A percentile compares a stretch with the other conserved stretches of the same genome.
Conservation (phyloP, 371 early-diverging fungal genomes). For the Basidiobolus meristosporus region DNA sequence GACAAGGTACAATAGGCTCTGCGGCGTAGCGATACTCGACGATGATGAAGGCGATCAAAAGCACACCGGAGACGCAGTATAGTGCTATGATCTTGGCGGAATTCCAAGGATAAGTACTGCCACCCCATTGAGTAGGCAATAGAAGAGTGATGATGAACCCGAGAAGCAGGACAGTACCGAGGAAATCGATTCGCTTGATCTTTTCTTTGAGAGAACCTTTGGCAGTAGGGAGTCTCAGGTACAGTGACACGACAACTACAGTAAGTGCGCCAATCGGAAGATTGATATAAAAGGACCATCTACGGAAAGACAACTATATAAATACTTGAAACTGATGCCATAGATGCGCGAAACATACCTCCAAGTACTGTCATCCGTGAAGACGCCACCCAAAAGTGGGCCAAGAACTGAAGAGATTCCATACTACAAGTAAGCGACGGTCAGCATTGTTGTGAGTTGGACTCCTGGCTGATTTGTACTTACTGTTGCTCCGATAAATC, state of each 20-base stretch:
- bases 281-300: no score
- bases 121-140: constrained; percentile 47
- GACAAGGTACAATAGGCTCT: constrained; percentile 32
- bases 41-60: constrained; percentile 24
- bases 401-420: no score
- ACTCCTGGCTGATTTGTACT: no score
- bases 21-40: constrained; percentile 30
- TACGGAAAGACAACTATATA: no score
- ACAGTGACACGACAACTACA: constrained; percentile 10
- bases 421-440: no score
- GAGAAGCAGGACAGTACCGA: constrained; percentile 1
- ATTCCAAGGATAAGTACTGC: constrained; percentile 41
- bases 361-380: constrained; percentile 38
- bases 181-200: constrained; percentile 14
- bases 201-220: constrained; percentile 18
- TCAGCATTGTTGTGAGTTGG: no score
- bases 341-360: constrained; percentile 45
- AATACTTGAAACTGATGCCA: no score
- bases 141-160: constrained; percentile 26
- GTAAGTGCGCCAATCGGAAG: constrained; percentile 9
- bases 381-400: constrained; percentile 46
- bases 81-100: constrained; percentile 37
- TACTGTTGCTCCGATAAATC: no score
- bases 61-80: constrained; percentile 18
- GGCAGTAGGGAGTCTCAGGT: constrained; percentile 25